Conservation (phyloP, 192 early-diverging fungal species). For the Entomortierella beljakovae region DNA sequence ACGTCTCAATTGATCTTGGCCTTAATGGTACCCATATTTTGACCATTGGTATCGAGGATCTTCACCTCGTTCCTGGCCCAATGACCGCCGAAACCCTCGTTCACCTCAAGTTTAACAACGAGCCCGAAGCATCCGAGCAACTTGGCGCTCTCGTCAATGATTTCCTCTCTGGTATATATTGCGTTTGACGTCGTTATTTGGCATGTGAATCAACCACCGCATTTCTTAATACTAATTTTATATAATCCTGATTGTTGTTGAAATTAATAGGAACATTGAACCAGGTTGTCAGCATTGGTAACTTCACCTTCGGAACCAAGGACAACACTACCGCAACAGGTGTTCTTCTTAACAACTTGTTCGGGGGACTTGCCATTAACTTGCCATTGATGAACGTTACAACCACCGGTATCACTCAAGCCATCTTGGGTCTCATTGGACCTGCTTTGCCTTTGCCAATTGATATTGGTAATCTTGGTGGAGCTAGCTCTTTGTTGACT, state of each 20-base stretch:
- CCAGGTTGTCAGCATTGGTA: constrained; percentile 51
- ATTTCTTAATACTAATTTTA: not conserved
- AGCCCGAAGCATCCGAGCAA: constrained; percentile 21
- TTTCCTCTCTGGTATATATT: constrained; percentile 36
- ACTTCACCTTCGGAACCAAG: constrained; percentile 39
- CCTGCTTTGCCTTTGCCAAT: constrained; percentile 40
- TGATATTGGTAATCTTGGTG: constrained; percentile 31
- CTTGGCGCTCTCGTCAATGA: constrained; percentile 33
- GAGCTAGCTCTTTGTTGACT: constrained; percentile 16
- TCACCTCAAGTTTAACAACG: constrained; percentile 50
- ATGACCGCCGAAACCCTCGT: constrained; percentile 39
- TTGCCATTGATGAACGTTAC: constrained; percentile 48
- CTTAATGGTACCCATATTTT: constrained; percentile 41
- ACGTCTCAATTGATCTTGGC: constrained; percentile 35
- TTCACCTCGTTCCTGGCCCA: constrained; percentile 28
- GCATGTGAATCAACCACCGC: too few species aligned
- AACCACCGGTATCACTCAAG: constrained; percentile 33
- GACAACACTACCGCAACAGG: constrained; percentile 15
- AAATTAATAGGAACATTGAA: constrained; percentile 24
- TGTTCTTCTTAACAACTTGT: constrained; percentile 29
- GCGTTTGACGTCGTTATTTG: not conserved
- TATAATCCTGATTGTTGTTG: not conserved
- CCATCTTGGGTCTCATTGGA: constrained; percentile 23
- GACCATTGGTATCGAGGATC: constrained; percentile 22
- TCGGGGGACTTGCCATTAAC: constrained; percentile 34